Evolutionary conservation across 139 green algal genomes (phyloP).

Genomic region (Coelastrella sp.): DNA sequence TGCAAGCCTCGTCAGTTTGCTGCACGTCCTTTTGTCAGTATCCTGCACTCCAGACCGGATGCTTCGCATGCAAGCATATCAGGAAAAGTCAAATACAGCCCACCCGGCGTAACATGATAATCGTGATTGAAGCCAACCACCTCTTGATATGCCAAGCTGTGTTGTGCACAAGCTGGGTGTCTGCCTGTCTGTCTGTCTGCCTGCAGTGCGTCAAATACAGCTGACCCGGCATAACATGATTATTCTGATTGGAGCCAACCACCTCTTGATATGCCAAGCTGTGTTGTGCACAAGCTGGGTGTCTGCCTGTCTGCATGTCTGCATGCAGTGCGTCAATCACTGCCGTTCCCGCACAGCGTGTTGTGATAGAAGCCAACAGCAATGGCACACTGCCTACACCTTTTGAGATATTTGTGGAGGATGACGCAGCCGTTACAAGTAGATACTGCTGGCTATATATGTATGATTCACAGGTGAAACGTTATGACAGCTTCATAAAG

Average conservation of each 20-base stretch:
- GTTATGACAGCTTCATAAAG: no score
- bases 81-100: no score
- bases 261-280: constrained; percentile 47
- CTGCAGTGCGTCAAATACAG: constrained; percentile 48
- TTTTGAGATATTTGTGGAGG: constrained; percentile 65
- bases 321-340: constrained; percentile 47
- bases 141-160: not conserved
- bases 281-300: not conserved
- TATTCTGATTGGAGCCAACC: constrained; percentile 58
- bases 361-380: constrained; percentile 57
- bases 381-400: constrained; percentile 28
- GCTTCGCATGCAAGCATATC: no score
- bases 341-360: constrained; percentile 62
- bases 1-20: no score
- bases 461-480: constrained; percentile 55
- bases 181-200: not conserved
- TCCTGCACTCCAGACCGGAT: no score
- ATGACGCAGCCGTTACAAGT: constrained; percentile 6
- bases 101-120: no score
- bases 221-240: constrained; percentile 60
- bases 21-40: no score
- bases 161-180: not conserved
- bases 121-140: no score
- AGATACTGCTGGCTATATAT: constrained; percentile 66
- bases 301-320: not conserved